A percentile compares a stretch with the other conserved stretches of the same genome.
These are phyloP conservation scores for Gliomastix tumulicola DNA, from an alignment of 2,329 filamentous ascomycete genomes.

Conservation along the genomic window DNA sequence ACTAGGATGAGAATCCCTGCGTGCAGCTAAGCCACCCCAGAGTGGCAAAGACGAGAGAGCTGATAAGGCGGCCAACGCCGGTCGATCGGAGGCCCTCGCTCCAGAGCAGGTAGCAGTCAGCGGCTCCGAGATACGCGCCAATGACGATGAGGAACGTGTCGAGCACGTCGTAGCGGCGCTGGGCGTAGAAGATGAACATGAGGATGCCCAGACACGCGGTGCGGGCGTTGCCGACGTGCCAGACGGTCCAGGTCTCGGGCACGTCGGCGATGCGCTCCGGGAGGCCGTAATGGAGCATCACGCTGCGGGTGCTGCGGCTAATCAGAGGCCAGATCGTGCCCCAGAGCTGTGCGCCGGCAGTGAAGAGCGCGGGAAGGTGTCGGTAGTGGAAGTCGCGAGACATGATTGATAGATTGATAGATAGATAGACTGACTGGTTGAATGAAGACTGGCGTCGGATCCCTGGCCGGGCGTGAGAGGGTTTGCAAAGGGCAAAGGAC, in stretches of 20 bases:
- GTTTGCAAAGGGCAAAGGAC: no score
- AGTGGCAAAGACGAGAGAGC: conserved; percentile 8
- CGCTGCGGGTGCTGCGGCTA: conserved; percentile 7
- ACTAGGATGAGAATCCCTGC: conserved; percentile 2
- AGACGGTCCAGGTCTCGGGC: conserved; percentile 9
- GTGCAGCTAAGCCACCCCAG: conserved; percentile 6
- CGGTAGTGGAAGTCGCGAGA: conserved; percentile 7
- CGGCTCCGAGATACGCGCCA: conserved; percentile 8
- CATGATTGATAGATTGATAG: no score
- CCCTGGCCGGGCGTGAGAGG: no score
- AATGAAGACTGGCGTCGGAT: no score
- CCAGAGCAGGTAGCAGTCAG: conserved; percentile 8
- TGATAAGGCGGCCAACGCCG: conserved; percentile 8
- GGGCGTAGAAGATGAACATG: conserved; percentile 11
- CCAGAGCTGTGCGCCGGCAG: conserved; percentile 8
- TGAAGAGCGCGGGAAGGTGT: conserved; percentile 9
- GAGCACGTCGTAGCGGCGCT: conserved; percentile 10
- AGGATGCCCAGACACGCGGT: conserved; percentile 10
- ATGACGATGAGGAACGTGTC: conserved; percentile 9
- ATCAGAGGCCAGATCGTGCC: conserved; percentile 9
- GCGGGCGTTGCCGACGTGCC: conserved; percentile 11
- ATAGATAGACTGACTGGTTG: no score
- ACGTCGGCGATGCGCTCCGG: conserved; percentile 7
- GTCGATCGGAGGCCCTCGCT: conserved; percentile 6
- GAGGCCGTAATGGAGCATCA: conserved; percentile 10